Evolutionary conservation across 305 asterid species (phyloP), one percentile per base, ranked within the genome.

Genomic region (Ilex paraguariensis): DNA sequence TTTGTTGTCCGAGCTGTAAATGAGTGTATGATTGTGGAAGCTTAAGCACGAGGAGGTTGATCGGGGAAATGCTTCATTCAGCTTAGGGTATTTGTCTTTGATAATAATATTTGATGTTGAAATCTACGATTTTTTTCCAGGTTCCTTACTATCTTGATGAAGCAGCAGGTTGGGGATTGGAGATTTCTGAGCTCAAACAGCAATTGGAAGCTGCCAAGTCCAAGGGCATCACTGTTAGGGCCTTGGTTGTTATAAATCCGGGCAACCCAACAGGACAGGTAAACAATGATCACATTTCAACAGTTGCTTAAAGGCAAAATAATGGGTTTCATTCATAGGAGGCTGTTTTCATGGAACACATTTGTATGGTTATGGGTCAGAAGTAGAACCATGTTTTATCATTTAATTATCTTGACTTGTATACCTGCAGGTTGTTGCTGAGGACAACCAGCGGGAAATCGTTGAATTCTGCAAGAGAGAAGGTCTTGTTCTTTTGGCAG

Each of bases 241-340:
- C 97, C 51, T 79, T 90, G 82, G 97, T 81, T 74, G 97, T 90
- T 49, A 90, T 90, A 63, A 90, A 90, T 75, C 97, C 97, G 21
- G 96, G 96, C 61, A 90, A 90, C 68, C 96, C 97, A 31, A 90
- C 95, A 0, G 97, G 96, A 68, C 96, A 90, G 92, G 97, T 90
- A 75, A 61, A 61, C 61, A 2, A 31, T 66, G 54, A 3, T 16
- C 50, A 61, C 53, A 68, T 68, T 61, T 30, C 42, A 36, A 36
- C 6, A 36, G 9, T 36, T 36, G 42, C 42, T 60, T 61, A 2
- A 31, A 36, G 7, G 42, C 1, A 36, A 36, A 36, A 36, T 36
- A 8, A 3, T 36, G 1, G 6, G 42, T 36, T 36, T 36, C 9
- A 8, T 36, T 36, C 42, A 36, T 36, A 8, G 9, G 42, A 36